A percentile compares a stretch with the other conserved stretches of the same genome.
phyloP scores from a whole-genome alignment of 2,329 filamentous ascomycete species.

The Fusarium tupiense region DNA sequence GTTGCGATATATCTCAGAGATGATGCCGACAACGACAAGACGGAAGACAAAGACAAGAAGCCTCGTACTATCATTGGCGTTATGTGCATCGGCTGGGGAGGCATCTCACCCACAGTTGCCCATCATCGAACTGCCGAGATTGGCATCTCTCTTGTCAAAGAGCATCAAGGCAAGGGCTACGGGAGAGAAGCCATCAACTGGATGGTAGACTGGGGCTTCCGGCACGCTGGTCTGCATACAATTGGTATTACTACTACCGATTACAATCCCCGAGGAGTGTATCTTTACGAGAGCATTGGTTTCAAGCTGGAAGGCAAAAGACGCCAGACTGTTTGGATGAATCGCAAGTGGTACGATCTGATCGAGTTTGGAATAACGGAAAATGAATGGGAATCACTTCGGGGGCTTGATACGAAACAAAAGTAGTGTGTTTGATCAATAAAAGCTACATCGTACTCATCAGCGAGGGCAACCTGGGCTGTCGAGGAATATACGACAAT shows the following conservation, averaged over 20 bases:
- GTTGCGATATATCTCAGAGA: slow-evolving; percentile 3
- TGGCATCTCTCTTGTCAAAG: neutral
- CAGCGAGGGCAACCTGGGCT: neutral
- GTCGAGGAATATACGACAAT: neutral
- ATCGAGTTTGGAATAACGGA: slow-evolving; percentile 52
- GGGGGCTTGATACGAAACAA: neutral
- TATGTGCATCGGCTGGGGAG: slow-evolving; percentile 22
- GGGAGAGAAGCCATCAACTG: slow-evolving; percentile 17
- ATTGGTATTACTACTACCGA: slow-evolving; percentile 1
- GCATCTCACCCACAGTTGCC: neutral
- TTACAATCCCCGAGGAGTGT: neutral
- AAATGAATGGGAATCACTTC: slow-evolving; percentile 49
- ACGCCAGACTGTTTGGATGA: slow-evolving; percentile 52
- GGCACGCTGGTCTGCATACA: slow-evolving; percentile 9
- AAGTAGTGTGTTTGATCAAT: neutral
- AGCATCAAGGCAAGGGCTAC: slow-evolving; percentile 5
- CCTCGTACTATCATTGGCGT: neutral
- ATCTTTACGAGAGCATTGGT: slow-evolving; percentile 7
- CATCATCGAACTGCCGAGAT: slow-evolving; percentile 16
- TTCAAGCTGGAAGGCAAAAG: slow-evolving; percentile 6
- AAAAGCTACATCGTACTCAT: neutral
- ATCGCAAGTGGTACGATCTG: slow-evolving; percentile 53
- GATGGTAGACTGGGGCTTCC: slow-evolving; percentile 18
- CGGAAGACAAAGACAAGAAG: neutral
- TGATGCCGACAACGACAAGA: neutral